Evolutionary conservation across 164 flowering plant genomes (phyloP).

Genomic region (Pachysandra terminalis): DNA sequence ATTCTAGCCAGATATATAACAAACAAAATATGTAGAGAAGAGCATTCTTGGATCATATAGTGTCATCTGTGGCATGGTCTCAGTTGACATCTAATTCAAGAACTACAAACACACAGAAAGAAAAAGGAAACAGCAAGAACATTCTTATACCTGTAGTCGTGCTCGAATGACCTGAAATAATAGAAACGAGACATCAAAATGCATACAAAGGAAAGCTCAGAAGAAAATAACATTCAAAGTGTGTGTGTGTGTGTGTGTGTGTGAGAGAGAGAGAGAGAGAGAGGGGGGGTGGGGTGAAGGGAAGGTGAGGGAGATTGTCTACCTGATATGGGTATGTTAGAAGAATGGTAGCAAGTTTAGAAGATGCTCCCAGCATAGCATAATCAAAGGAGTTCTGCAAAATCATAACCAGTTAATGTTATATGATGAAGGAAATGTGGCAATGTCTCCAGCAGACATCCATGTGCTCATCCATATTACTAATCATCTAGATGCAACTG

Average conservation of each 20-base stretch:
- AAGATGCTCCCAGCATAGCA: slow-evolving; percentile 80
- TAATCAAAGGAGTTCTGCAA: slow-evolving; percentile 78
- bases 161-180: slow-evolving; percentile 84
- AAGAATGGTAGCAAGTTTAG: slow-evolving; percentile 85
- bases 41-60: background rate
- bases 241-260: too few relatives aligned
- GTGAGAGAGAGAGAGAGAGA: background rate
- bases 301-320: slow-evolving; percentile 12
- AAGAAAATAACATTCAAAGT: too few relatives aligned
- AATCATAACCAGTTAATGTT: background rate
- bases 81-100: slow-evolving; percentile 2
- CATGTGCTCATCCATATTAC: background rate
- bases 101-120: background rate
- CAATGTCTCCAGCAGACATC: background rate
- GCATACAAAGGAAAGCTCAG: slow-evolving; percentile 5
- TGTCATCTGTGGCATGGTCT: background rate
- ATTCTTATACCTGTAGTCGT: slow-evolving; percentile 76
- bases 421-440: background rate
- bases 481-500: background rate
- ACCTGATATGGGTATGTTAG: slow-evolving; percentile 91
- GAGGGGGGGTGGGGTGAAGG: too few relatives aligned
- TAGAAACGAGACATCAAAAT: background rate
- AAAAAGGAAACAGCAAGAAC: background rate
- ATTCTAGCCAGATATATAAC: background rate
- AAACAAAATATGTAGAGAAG: background rate